Base-by-base conservation (phyloP, 257 asterid genomes). In the Solanum arcanum region DNA sequence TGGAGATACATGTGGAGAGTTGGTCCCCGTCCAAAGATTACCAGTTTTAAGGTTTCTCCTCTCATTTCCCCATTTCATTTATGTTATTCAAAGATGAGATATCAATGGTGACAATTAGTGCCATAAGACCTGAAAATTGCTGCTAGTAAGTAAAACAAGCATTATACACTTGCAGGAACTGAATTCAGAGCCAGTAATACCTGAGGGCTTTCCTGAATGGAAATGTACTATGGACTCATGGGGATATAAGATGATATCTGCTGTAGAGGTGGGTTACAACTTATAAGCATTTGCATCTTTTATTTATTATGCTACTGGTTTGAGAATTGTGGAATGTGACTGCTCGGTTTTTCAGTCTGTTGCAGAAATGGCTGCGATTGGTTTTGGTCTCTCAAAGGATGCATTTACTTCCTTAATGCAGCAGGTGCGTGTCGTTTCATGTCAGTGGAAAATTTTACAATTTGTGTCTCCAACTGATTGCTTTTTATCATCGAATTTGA, bases 1-100 rank as follows among this genome's bases (percentile, higher is more conserved):
- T 96, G 99, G 99, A 96, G 99, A 47, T 97, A 95, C 87, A 97
- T 97, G 99, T 97, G 99, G 99, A 97, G 99, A 90, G 93, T 92
- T 92, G 99, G 99, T 82, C 93, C 97, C 64, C 94, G 98, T 74
- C 98, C 98, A 23, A 87, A 89, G 72, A 87, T 87, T 83, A 96
- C 99, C 91, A 88, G 87, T 68, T 97, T 93, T 92, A 95, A 96
- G 98, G 99, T 95, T 88, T 56, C 66, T 42, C 85, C 86, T 80
- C 42, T 42, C 80, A 7, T n/a, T 85, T 44, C 15, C 56, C 60
- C 52, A 70, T 73, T 85, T 70, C 82, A 68, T 20, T 49, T 21
- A 49, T 86, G 72, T 46, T 31, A 37, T 73, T 80, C 68, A 49
- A 77, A 46, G 84, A 80, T 80, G 64, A 47, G 68, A 80, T 49